A percentile compares a stretch with the other conserved stretches of the same genome.
phyloP scores from a whole-genome alignment of 2,329 filamentous ascomycete genomes.

The Claviceps fusiformis region DNA sequence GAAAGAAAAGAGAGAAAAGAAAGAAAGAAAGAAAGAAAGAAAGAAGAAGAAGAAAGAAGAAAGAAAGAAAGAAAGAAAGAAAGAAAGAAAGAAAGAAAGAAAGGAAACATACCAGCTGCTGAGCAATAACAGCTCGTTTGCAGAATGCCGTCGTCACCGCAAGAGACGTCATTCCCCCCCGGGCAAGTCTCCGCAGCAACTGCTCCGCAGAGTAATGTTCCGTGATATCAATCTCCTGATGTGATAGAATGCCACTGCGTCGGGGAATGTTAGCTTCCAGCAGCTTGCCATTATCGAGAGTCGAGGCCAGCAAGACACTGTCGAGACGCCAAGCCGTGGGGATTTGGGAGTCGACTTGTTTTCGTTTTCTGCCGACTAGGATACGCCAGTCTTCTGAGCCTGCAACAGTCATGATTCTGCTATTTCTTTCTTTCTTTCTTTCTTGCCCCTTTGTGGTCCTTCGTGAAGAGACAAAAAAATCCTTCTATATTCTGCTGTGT shows the following conservation, averaged over 20 bases:
- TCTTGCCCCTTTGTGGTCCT: background rate
- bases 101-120: slow-evolving; percentile 13
- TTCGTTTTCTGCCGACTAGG: background rate
- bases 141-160: slow-evolving; percentile 22
- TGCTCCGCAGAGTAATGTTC: slow-evolving; percentile 24
- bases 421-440: background rate
- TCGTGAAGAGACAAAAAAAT: background rate
- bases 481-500: too few species aligned
- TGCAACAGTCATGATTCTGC: background rate
- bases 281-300: background rate
- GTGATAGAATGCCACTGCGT: slow-evolving; percentile 23
- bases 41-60: background rate
- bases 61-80: background rate
- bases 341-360: slow-evolving; percentile 1
- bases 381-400: background rate
- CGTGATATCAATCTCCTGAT: slow-evolving; percentile 30
- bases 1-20: background rate
- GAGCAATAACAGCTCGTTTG: slow-evolving; percentile 16
- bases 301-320: background rate
- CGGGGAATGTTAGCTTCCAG: slow-evolving; percentile 7
- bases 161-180: slow-evolving; percentile 18
- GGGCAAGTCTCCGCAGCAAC: slow-evolving; percentile 22
- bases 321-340: slow-evolving; percentile 4
- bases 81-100: background rate
- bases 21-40: too few species aligned